Conservation (phyloP, 1,284 basidiomycete species). For the Pseudomicrostroma phylloplanum region DNA sequence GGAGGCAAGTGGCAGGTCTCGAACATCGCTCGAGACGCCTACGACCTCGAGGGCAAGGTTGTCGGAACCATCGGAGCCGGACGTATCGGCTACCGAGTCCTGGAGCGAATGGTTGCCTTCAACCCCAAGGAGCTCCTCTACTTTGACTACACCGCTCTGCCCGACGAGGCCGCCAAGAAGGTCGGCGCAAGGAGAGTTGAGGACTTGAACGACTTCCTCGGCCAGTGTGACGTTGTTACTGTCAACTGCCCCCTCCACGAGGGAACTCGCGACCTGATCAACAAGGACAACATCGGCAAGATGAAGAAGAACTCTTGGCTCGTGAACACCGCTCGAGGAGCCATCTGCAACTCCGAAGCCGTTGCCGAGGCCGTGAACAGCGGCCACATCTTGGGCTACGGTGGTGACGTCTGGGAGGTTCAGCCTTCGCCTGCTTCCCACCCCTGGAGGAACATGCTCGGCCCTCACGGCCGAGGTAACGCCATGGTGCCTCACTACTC, state of each 20-base stretch:
- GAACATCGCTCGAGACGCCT: slow-evolving; percentile 54
- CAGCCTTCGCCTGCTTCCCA: slow-evolving; percentile 66
- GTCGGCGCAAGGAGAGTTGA: slow-evolving; percentile 71
- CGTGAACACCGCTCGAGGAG: slow-evolving; percentile 88
- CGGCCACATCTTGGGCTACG: slow-evolving; percentile 66
- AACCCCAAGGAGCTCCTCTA: slow-evolving; percentile 85
- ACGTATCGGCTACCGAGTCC: slow-evolving; percentile 55
- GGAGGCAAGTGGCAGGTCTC: slow-evolving; percentile 48
- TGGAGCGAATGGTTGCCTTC: slow-evolving; percentile 80
- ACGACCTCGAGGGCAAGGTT: slow-evolving; percentile 83
- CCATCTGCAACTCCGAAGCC: slow-evolving; percentile 78
- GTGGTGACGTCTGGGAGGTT: slow-evolving; percentile 52
- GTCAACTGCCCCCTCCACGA: slow-evolving; percentile 90
- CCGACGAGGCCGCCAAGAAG: slow-evolving; percentile 62
- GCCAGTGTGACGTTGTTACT: slow-evolving; percentile 71
- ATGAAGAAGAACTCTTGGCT: slow-evolving; percentile 84
- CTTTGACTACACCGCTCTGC: slow-evolving; percentile 82
- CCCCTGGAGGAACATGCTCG: slow-evolving; percentile 71
- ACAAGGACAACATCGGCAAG: slow-evolving; percentile 73
- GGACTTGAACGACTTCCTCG: slow-evolving; percentile 77
- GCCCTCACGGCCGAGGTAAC: slow-evolving; percentile 65
- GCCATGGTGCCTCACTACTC: slow-evolving; percentile 63
- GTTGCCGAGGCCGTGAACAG: slow-evolving; percentile 70
- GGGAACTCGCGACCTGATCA: slow-evolving; percentile 62
- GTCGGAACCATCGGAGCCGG: slow-evolving; percentile 66